Conservation (phyloP, 495 filamentous ascomycete genomes). For the Massariosphaeria phaeospora region DNA sequence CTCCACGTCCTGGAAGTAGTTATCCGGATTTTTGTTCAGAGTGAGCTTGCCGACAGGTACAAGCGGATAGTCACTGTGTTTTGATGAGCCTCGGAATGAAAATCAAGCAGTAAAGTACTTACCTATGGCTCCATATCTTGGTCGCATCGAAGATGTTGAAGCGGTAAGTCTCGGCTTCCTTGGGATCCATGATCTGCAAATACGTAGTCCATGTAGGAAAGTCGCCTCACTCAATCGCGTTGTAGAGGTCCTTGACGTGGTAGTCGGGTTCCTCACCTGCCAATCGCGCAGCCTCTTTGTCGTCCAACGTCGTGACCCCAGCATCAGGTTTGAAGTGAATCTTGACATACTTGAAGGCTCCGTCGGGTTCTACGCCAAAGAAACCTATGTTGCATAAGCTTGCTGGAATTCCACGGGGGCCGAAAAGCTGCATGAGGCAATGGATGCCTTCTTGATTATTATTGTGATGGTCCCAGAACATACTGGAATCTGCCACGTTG, state of each 20-base stretch:
- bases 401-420: conserved; percentile 24
- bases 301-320: conserved; percentile 14
- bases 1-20: conserved; percentile 50
- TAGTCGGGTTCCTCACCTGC: conserved; percentile 40
- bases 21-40: conserved; percentile 42
- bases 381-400: conserved; percentile 21
- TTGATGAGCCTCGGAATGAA: no score
- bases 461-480: conserved; percentile 30
- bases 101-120: no score
- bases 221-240: conserved; percentile 39
- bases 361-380: conserved; percentile 29
- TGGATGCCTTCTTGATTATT: conserved; percentile 29
- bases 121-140: conserved; percentile 46
- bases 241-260: conserved; percentile 41
- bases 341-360: conserved; percentile 31
- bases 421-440: conserved; percentile 28
- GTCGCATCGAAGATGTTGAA: conserved; percentile 45
- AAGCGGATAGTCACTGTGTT: conserved; percentile 43
- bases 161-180: conserved; percentile 33
- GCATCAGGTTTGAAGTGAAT: conserved; percentile 24
- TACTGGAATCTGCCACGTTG: conserved; percentile 31
- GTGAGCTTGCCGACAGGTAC: conserved; percentile 44
- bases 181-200: conserved; percentile 46
- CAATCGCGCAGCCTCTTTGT: conserved; percentile 6
- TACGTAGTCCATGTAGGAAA: conserved; percentile 47